Evolutionary conservation across 345 rosid genomes (phyloP).

Genomic region (Psidium guajava): DNA sequence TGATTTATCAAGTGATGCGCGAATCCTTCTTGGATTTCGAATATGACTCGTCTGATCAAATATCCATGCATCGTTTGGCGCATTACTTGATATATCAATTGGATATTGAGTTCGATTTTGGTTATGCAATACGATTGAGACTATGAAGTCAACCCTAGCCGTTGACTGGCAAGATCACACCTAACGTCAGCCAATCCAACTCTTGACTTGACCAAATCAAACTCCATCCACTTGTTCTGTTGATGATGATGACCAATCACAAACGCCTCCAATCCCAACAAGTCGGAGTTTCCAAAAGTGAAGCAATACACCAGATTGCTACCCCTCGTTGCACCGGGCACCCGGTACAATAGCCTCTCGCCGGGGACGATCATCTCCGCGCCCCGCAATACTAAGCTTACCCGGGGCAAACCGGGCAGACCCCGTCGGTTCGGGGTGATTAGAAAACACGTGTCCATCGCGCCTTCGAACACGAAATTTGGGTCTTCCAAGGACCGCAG

Average conservation of each 20-base stretch:
- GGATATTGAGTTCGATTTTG: too few relatives aligned
- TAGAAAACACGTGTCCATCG: slow-evolving; percentile 77
- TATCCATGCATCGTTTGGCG: too few relatives aligned
- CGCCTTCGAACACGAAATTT: slow-evolving; percentile 68
- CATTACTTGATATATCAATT: too few relatives aligned
- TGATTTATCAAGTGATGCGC: too few relatives aligned
- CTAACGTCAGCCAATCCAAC: slow-evolving; percentile 64
- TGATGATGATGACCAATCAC: slow-evolving; percentile 93
- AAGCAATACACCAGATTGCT: slow-evolving; percentile 62
- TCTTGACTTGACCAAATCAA: slow-evolving; percentile 62
- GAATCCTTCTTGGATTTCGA: too few relatives aligned
- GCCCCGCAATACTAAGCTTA: slow-evolving; percentile 57
- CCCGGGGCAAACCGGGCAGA: slow-evolving; percentile 39
- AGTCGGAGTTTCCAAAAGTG: slow-evolving; percentile 82
- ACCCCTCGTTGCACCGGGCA: slow-evolving; percentile 45
- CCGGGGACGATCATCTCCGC: slow-evolving; percentile 68
- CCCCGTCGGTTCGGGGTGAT: slow-evolving; percentile 14
- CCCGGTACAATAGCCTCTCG: slow-evolving; percentile 48
- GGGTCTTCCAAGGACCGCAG: slow-evolving; percentile 51
- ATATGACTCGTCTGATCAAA: too few relatives aligned
- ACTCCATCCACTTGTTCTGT: slow-evolving; percentile 88
- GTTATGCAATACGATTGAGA: too few relatives aligned
- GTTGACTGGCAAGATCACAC: slow-evolving; percentile 71
- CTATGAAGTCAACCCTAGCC: slow-evolving; percentile 11
- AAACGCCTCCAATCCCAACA: slow-evolving; percentile 71